These are phyloP conservation scores for Solanum virginianum DNA, from an alignment of 257 asterid species.

Conservation along the genomic window DNA sequence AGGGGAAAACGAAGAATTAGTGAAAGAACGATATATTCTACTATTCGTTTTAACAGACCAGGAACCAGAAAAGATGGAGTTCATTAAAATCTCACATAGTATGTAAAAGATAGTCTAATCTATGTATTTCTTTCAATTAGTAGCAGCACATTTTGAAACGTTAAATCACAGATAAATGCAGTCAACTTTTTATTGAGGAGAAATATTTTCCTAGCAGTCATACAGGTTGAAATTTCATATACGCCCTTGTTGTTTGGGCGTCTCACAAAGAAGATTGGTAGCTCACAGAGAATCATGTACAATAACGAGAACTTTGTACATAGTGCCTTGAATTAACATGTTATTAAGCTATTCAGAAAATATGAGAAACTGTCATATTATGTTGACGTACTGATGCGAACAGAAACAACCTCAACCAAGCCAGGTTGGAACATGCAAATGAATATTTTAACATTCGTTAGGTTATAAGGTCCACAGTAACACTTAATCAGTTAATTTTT, in stretches of 20 bases:
- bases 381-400: not conserved
- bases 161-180: not conserved
- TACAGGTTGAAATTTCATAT: not conserved
- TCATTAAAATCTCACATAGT: not conserved
- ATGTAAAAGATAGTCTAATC: not conserved
- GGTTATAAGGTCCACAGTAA: not conserved
- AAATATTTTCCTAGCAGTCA: not conserved
- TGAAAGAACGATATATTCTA: not conserved
- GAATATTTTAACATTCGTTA: not conserved
- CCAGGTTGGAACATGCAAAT: not conserved
- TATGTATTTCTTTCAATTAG: not conserved
- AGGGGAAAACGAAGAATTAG: not conserved
- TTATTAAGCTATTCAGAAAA: not conserved
- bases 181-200: not conserved
- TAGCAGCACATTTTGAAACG: not conserved
- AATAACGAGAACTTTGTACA: not conserved
- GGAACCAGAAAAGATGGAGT: not conserved
- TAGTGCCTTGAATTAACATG: not conserved
- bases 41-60: not conserved
- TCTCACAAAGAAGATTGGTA: not conserved
- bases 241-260: not conserved
- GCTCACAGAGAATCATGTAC: not conserved
- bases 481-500: not conserved
- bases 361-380: not conserved
- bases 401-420: not conserved